Evolutionary conservation across 108 stramenopile species (phyloP).

Genomic region (Mediolabrus comicus): DNA sequence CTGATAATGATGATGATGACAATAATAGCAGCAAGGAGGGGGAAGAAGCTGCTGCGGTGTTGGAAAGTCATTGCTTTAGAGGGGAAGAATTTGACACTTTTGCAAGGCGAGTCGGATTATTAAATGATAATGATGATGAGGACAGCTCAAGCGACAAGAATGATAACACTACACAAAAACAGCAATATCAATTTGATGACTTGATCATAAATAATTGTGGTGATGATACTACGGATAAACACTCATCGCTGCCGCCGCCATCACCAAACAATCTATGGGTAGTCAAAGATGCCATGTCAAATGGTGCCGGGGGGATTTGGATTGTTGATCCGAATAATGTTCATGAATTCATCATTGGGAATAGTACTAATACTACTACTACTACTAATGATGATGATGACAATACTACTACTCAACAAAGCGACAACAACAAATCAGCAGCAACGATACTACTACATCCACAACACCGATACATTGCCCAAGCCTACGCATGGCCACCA

Average conservation of each 20-base stretch:
- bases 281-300: conserved; percentile 77
- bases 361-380: background rate
- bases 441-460: conserved; percentile 33
- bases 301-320: conserved; percentile 88
- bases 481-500: conserved; percentile 80
- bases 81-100: conserved; percentile 58
- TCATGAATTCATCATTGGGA: conserved; percentile 19
- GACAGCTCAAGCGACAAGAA: background rate
- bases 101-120: conserved; percentile 28
- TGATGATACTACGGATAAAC: too few relatives aligned
- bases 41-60: conserved; percentile 34
- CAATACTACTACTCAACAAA: background rate
- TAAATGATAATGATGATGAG: conserved; percentile 2
- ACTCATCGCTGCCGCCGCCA: conserved; percentile 16
- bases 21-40: conserved; percentile 5
- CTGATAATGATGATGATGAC: background rate
- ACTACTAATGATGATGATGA: background rate
- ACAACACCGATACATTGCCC: conserved; percentile 70
- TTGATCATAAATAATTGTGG: conserved; percentile 14
- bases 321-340: conserved; percentile 57
- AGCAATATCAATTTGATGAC: conserved; percentile 32
- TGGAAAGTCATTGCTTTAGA: conserved; percentile 72
- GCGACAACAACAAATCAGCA: background rate
- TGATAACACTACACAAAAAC: background rate
- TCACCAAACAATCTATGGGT: conserved; percentile 68